Conservation (phyloP, 805 yeast genomes). For the Cyberlindnera nakhonratchasimensis region DNA sequence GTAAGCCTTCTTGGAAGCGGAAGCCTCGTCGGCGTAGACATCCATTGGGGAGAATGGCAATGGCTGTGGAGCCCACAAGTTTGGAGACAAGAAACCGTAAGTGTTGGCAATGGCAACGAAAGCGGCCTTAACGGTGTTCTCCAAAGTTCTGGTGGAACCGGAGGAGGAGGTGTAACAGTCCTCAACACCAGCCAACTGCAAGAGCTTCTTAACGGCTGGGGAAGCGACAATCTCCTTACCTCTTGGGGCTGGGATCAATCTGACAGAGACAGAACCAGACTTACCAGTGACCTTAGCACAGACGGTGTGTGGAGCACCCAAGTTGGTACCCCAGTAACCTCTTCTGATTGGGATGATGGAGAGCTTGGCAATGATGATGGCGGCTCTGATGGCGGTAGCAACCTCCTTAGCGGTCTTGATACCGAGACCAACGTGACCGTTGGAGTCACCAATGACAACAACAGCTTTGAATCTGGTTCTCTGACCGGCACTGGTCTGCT, state of each 20-base stretch:
- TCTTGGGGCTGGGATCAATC: conserved; percentile 99
- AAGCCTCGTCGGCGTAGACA: conserved; percentile 83
- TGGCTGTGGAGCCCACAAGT: conserved; percentile 90
- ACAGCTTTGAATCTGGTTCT: conserved; percentile 99
- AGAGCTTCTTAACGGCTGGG: conserved; percentile 98
- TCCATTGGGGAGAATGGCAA: conserved; percentile 93
- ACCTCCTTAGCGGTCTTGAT: conserved; percentile 99
- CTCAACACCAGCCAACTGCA: conserved; percentile 99
- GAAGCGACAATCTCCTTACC: conserved; percentile 99
- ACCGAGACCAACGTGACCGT: conserved; percentile 99
- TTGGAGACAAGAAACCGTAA: conserved; percentile 99
- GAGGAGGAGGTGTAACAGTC: conserved; percentile 98
- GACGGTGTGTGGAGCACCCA: conserved; percentile 99
- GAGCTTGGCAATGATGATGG: conserved; percentile 98
- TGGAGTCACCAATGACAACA: conserved; percentile 98
- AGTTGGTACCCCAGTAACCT: conserved; percentile 99
- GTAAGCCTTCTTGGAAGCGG: conserved; percentile 55
- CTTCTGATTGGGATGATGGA: conserved; percentile 99
- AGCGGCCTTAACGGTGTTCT: conserved; percentile 99
- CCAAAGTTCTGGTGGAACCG: conserved; percentile 99
- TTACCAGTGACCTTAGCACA: conserved; percentile 93
- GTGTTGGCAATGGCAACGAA: conserved; percentile 99
- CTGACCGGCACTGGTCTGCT: conserved; percentile 99
- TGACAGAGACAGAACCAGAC: conserved; percentile 99
- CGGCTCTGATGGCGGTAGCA: conserved; percentile 99